Base-by-base conservation (phyloP, 148 eudicot species). In the Salicornia ramosissima region DNA sequence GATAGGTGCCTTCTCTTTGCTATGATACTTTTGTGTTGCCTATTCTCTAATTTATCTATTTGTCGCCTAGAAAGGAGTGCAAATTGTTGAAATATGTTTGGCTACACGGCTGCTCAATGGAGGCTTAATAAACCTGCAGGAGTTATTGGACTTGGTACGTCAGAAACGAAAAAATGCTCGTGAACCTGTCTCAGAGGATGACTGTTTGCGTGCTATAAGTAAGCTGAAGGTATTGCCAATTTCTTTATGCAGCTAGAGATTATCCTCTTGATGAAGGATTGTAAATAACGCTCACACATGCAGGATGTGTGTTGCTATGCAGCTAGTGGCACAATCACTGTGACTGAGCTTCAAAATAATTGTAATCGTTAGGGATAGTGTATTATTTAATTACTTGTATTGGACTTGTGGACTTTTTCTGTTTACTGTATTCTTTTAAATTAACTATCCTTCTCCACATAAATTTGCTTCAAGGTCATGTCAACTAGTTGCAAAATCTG, bases 161-260 rank as follows among this genome's bases (percentile, higher is more conserved):
- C 86, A 80, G 77, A 90, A 83, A 64, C 83, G 97, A 45, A 90
- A 94, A 77, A 83, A 78, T 78, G 87, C 87, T 74, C 97, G 97
- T 43, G 99, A 94, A 74, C 85, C 92, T 65, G 83, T 88, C n/a
- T 81, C 97, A 36, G 93, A 94, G 76, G 99, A 94, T 82, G 99
- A 94, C 67, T 90, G 97, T 77, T 82, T 90, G 75, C 97, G 99
- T 77, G 99, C 99, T 50, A 94, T 94, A 67, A 86, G 97, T 79
- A 94, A 94, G 78, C 91, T 94, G 70, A 94, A 94, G 96, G 99
- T 93, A 85, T 57, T 26, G 31, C 72, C 30, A 6, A n/a, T n/a
- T n/a, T n/a, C n/a, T n/a, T n/a, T n/a, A n/a, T n/a, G n/a, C n/a
- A n/a, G n/a, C n/a, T n/a, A n/a, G n/a, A n/a, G n/a, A n/a, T 16